Conservation (phyloP, 108 stramenopile species). For the Cyclotella choctawhatcheeana region DNA sequence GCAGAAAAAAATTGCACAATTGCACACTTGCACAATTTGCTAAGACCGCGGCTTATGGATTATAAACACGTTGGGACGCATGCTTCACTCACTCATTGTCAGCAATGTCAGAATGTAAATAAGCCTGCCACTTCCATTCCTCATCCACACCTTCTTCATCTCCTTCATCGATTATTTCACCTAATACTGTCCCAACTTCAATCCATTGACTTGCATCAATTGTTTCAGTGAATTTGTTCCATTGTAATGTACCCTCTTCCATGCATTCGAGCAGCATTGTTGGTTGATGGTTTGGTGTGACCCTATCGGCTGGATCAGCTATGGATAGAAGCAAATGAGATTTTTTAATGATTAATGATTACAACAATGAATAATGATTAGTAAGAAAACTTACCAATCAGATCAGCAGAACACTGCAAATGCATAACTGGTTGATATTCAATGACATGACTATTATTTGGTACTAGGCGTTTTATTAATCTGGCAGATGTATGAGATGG, state of each 20-base stretch:
- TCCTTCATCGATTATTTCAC: slow-evolving; percentile 20
- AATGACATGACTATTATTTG: not conserved
- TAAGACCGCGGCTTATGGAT: not conserved
- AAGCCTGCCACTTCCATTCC: slow-evolving; percentile 40
- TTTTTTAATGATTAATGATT: not conserved
- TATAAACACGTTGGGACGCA: not conserved
- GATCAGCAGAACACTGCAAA: slow-evolving; percentile 26
- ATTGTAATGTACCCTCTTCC: slow-evolving; percentile 21
- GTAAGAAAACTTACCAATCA: slow-evolving; percentile 19
- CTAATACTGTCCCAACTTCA: slow-evolving; percentile 23
- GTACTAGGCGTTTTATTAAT: slow-evolving; percentile 7
- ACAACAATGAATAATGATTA: too few relatives aligned
- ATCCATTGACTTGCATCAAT: slow-evolving; percentile 10
- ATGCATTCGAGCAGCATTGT: slow-evolving; percentile 28
- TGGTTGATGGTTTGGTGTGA: slow-evolving; percentile 1
- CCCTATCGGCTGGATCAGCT: slow-evolving; percentile 37
- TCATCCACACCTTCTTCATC: slow-evolving; percentile 10
- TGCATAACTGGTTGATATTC: slow-evolving; percentile 30
- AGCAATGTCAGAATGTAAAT: slow-evolving; percentile 25
- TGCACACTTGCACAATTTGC: too few relatives aligned
- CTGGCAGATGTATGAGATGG: slow-evolving; percentile 30
- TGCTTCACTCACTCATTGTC: not conserved
- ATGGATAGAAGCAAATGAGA: not conserved
- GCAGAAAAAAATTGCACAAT: too few relatives aligned
- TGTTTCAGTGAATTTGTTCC: not conserved